Base-by-base conservation (phyloP, 1,284 basidiomycete genomes). In the Filobasidium uniguttulatum region DNA sequence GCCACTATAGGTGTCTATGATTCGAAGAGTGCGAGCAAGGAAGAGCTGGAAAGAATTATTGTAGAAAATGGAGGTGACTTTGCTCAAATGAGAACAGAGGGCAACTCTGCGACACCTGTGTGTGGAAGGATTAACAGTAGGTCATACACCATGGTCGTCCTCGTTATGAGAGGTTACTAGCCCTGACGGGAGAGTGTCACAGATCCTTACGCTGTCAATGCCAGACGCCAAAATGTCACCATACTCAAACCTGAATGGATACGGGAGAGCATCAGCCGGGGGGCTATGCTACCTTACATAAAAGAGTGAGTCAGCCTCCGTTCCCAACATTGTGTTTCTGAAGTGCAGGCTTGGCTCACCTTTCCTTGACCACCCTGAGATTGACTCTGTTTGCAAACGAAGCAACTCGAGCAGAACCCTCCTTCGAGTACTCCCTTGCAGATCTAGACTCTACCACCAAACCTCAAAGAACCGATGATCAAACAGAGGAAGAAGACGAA, bases 171-270 rank as follows among this genome's bases (percentile, higher is more conserved):
- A 17, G 8, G 14, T 19, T 6, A 23, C 10, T 25, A 5, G 9
- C 26, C 35, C 10, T 20, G 6, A n/a, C 6, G 26, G 4, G 10
- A n/a, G n/a, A n/a, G n/a, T 59, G 29, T 62, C 69, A 15, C 53
- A 52, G 50, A 60, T 45, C 64, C 61, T 25, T 66, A 63, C 75
- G 60, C 73, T 77, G 59, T 81, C 78, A 64, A 62, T 29, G 59
- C 62, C 35, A 64, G 67, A 31, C 65, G 63, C 1, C 57, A 82
- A 55, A 83, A 86, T 60, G 76, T 52, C 8, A 33, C 46, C 15
- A 48, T 91, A 44, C 70, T 93, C 49, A 79, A 75, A 48, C 85
- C 89, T 0, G 69, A 75, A 28, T 94, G 88, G 87, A 72, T 94
- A 44, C 63, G 74, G 38, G 84, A 88, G 59, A 87, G 81, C n/a